These are phyloP conservation scores for Torulaspora pretoriensis DNA, from an alignment of 1,139 yeast species.

Conservation along the genomic window DNA sequence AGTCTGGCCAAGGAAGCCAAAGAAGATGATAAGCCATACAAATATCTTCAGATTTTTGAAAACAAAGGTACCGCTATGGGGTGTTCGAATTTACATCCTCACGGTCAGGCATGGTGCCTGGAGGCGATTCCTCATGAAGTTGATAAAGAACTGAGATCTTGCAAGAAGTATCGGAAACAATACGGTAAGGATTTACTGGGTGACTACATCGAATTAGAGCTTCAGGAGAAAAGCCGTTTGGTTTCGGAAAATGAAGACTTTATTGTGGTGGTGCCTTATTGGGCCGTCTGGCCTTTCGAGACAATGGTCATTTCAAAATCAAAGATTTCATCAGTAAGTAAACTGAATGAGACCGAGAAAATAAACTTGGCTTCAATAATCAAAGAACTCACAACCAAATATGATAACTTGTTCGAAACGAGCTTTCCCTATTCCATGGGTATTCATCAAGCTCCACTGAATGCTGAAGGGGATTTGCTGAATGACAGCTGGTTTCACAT, in stretches of 20 bases:
- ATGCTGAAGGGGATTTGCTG: conserved; percentile 40
- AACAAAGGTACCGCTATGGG: conserved; percentile 82
- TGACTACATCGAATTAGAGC: conserved; percentile 61
- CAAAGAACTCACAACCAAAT: conserved; percentile 55
- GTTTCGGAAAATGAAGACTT: conserved; percentile 61
- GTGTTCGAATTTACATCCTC: conserved; percentile 79
- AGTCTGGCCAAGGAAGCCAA: conserved; percentile 41
- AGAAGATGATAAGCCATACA: conserved; percentile 45
- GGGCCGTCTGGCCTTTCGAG: conserved; percentile 86
- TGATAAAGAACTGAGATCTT: conserved; percentile 50
- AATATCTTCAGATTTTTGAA: conserved; percentile 69
- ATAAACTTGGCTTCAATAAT: conserved; percentile 55
- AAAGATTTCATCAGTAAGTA: conserved; percentile 50
- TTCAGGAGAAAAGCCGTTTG: conserved; percentile 48
- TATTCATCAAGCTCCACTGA: conserved; percentile 65
- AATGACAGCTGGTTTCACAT: conserved; percentile 63
- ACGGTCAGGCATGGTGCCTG: conserved; percentile 76
- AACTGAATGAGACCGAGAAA: conserved; percentile 49
- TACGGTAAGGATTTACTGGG: conserved; percentile 51
- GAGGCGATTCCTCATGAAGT: conserved; percentile 67
- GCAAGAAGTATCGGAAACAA: conserved; percentile 47
- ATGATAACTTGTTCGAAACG: conserved; percentile 67
- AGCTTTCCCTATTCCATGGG: conserved; percentile 83
- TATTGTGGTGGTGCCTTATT: conserved; percentile 70
- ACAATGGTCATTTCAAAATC: conserved; percentile 56